Evolutionary conservation across 805 yeast genomes (phyloP).

Genomic region (Starmerella bombicola): DNA sequence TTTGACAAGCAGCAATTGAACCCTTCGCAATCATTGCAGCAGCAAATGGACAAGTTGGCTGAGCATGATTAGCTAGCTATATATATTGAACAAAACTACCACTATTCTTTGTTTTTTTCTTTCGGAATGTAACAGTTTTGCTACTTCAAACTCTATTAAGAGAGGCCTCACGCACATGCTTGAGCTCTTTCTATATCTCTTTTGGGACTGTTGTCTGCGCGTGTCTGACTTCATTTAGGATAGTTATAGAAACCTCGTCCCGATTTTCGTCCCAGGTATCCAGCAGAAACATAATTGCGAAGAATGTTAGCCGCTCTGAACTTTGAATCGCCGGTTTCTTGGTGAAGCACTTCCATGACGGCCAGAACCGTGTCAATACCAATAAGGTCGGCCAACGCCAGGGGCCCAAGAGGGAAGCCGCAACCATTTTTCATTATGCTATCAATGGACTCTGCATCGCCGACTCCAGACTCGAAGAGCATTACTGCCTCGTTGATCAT

Average conservation of each 20-base stretch:
- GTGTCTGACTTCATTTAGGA: not conserved
- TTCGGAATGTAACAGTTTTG: no score
- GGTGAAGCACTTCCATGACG: conserved; percentile 32
- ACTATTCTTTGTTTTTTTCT: no score
- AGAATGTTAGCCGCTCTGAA: conserved; percentile 33
- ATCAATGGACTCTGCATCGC: conserved; percentile 33
- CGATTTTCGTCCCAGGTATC: conserved; percentile 32
- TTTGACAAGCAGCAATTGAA: conserved; percentile 23
- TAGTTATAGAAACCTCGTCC: conserved; percentile 36
- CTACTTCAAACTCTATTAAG: no score
- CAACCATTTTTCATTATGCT: conserved; percentile 36
- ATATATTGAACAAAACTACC: no score
- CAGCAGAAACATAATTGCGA: conserved; percentile 33
- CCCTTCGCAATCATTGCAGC: conserved; percentile 35
- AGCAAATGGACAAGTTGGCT: conserved; percentile 25
- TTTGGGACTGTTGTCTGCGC: no score
- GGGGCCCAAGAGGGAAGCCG: conserved; percentile 38
- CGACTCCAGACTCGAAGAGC: conserved; percentile 32
- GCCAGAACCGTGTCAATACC: conserved; percentile 36
- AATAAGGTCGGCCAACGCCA: conserved; percentile 34
- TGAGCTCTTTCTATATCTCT: no score
- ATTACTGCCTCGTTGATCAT: conserved; percentile 36
- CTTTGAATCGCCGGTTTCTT: conserved; percentile 33
- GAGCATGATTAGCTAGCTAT: no score
- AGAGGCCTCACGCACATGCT: no score